Conservation (phyloP, 2,329 filamentous ascomycete species). For the Beauveria sp. region DNA sequence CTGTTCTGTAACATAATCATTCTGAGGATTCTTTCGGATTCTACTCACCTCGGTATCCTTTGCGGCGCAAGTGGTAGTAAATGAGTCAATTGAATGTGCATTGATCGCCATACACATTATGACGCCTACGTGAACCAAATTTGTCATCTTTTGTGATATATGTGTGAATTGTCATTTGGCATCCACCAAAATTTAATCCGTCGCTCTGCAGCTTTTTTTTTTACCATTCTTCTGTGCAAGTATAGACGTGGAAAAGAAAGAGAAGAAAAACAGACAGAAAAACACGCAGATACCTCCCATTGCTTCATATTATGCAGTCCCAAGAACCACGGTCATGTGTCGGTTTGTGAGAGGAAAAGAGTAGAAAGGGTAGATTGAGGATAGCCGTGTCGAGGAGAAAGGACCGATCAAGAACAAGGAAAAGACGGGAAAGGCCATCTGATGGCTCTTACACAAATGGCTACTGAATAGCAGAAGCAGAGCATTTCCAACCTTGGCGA, state of each 20-base stretch:
- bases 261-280: neutral
- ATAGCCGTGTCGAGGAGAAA: neutral
- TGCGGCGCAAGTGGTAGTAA: neutral
- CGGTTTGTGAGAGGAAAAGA: neutral
- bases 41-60: neutral
- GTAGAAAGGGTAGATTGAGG: neutral
- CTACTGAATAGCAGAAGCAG: conserved; percentile 4
- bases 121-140: neutral
- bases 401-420: conserved; percentile 1
- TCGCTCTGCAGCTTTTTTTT: conserved; percentile 2
- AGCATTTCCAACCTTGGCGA: conserved; percentile 4
- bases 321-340: neutral
- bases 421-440: neutral
- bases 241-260: conserved; percentile 1
- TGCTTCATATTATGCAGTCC: conserved; percentile 6
- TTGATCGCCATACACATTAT: neutral
- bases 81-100: neutral
- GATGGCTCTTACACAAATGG: neutral
- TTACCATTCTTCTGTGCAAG: conserved; percentile 3
- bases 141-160: neutral
- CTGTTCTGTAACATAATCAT: neutral
- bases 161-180: neutral
- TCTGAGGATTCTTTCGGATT: neutral
- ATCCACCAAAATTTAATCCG: neutral
- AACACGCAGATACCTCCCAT: neutral